A percentile compares a stretch with the other conserved stretches of the same genome.
Conservation (phyloP, 306 rosid species). For the Albizia julibrissin region DNA sequence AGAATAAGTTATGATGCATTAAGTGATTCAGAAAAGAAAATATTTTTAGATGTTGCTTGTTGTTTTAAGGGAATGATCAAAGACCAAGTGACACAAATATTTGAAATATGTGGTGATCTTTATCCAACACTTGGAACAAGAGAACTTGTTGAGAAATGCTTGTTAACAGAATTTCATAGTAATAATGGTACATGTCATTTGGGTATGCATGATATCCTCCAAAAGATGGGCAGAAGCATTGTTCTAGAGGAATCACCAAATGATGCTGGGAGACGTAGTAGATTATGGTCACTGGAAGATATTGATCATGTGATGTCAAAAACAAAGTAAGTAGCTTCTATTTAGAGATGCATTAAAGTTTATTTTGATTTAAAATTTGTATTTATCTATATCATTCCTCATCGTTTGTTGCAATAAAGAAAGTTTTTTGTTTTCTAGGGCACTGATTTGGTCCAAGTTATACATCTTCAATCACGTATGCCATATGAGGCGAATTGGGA, state of each 20-base stretch:
- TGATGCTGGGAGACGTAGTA: background rate
- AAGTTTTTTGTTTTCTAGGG: background rate
- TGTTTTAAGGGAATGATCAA: background rate
- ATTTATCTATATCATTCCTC: background rate
- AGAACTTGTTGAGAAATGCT: background rate
- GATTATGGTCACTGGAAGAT: background rate
- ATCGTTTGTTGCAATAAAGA: background rate
- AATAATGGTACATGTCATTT: background rate
- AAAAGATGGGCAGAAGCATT: background rate
- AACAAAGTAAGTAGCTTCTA: background rate
- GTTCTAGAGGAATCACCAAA: background rate
- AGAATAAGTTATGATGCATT: background rate
- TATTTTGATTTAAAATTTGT: no score
- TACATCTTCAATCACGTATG: background rate
- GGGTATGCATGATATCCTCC: background rate
- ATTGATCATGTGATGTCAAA: background rate
- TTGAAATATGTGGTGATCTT: background rate
- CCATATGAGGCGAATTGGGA: background rate
- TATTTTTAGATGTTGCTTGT: background rate
- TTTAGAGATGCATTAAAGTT: background rate
- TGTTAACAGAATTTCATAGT: background rate
- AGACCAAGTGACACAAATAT: background rate
- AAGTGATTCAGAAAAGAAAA: background rate
- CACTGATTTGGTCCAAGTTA: background rate
- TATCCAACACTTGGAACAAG: background rate